Evolutionary conservation across 208 protist genomes (phyloP).

Genomic region (Eutreptiella sp.): DNA sequence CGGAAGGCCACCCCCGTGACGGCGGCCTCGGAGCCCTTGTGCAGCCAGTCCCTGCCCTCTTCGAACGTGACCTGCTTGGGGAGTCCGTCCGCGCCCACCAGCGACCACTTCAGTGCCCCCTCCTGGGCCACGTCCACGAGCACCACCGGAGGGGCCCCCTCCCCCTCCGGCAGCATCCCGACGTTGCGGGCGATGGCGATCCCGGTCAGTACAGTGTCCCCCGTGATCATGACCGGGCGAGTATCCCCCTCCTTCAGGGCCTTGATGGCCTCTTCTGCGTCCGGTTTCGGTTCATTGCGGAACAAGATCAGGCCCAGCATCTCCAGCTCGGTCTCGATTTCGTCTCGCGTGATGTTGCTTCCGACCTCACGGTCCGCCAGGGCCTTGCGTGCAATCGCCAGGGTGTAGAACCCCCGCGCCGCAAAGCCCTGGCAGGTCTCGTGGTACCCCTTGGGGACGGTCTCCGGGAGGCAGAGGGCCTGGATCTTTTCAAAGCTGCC

Average conservation of each 20-base stretch:
- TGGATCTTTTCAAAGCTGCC: conserved; percentile 53
- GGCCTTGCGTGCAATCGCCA: conserved; percentile 31
- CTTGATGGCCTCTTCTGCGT: conserved; percentile 36
- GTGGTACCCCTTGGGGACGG: conserved; percentile 43
- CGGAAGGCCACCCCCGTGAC: not conserved
- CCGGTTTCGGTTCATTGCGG: conserved; percentile 51
- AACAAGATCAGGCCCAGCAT: conserved; percentile 60
- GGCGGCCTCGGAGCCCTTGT: not conserved
- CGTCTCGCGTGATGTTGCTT: conserved; percentile 18
- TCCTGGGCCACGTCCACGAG: too few species aligned
- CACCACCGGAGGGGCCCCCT: too few species aligned
- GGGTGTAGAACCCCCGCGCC: conserved; percentile 45
- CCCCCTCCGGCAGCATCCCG: too few species aligned
- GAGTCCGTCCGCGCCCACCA: too few species aligned
- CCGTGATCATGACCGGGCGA: conserved; percentile 45
- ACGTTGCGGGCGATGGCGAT: too few species aligned
- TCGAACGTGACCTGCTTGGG: too few species aligned
- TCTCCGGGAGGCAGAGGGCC: conserved; percentile 32
- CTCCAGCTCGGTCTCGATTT: conserved; percentile 40
- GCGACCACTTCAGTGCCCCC: too few species aligned
- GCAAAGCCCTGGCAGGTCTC: conserved; percentile 35
- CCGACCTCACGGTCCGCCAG: not conserved
- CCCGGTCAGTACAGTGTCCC: conserved; percentile 10
- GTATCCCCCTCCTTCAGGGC: conserved; percentile 37
- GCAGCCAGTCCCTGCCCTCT: too few species aligned